Percentiles rank a stretch among this genome's conserved stretches.
Conservation (phyloP, 148 eudicot genomes). For the Rhododendron molle region DNA sequence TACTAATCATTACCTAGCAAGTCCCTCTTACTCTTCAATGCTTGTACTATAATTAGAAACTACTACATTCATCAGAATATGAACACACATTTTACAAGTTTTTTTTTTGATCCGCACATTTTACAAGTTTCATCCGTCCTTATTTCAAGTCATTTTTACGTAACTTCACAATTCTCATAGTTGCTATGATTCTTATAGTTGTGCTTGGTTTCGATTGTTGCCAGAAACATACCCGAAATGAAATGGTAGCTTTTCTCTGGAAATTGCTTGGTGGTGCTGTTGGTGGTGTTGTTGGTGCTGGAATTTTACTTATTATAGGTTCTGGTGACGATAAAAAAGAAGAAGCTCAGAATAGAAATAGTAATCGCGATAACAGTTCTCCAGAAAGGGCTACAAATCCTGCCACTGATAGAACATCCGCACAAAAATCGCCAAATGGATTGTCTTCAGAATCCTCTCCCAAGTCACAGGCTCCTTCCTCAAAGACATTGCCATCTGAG, state of each 20-base stretch:
- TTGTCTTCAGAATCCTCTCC: background rate
- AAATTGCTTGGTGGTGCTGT: background rate
- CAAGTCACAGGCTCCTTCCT: background rate
- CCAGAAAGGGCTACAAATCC: too few relatives aligned
- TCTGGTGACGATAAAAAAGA: background rate
- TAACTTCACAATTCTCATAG: background rate
- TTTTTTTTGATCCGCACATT: too few relatives aligned
- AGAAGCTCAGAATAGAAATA: background rate
- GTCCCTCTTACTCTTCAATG: background rate
- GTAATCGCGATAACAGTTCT: background rate
- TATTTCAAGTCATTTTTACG: background rate
- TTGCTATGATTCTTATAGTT: background rate
- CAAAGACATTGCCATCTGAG: background rate
- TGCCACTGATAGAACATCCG: background rate
- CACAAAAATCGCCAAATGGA: background rate
- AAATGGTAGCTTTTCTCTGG: background rate
- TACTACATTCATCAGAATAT: too few relatives aligned
- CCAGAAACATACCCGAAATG: background rate
- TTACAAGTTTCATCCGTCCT: background rate
- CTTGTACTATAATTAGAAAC: background rate
- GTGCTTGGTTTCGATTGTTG: background rate
- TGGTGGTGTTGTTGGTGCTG: background rate
- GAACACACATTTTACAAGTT: background rate
- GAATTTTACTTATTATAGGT: background rate
- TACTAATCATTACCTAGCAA: background rate